Base-by-base conservation (phyloP, 1,284 basidiomycete species). In the Cutaneotrichosporon sp. region DNA sequence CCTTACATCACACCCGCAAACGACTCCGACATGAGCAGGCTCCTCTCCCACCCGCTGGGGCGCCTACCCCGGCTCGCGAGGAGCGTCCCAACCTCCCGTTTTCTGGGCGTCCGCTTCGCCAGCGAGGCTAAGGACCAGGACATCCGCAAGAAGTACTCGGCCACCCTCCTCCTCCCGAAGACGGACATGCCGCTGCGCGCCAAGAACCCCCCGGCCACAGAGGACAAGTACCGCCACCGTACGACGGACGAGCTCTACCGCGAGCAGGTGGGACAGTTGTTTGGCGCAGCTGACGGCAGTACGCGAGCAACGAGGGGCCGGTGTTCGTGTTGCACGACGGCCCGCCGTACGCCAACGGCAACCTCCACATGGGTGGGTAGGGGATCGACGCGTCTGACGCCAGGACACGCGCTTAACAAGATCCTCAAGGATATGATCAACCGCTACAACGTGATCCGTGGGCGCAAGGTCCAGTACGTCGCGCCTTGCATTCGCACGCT, bases 381-480 rank as follows among this genome's bases (percentile, higher is more conserved):
- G 11, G 13, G 6, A 24, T 18, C 27, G 51, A 22, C 27, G 10
- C 24, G 7, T 11, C 59, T 59, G n/a, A 54, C 47, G 0, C 0
- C 49, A 95, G 95, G 95, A 2, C 97, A 99, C 77, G 94, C 95
- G 0, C 79, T 99, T 66, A 99, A 99, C 81, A 98, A 98, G 79
- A 91, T 98, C 49, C 77, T 97, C 54, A 99, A 99, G 81, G 97
- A 99, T 75, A 90, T 98, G 67, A 91, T 97, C 64, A 93, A 92
- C 70, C 88, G 95, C 4, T 98, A 88, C 74, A 88, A 95, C 66
- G 83, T 98, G 11, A 85, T 89, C 10, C 82, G 85, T 36, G 94
- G 95, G 4, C 82, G 86, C 65, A 85, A 86, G 65, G 89, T 99
- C 29, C 88, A 95, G 91, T 95, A 67, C 75, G 89, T 49, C 45